Base-by-base conservation (phyloP, 164 flowering plant species). In the Vitis rotundifolia region DNA sequence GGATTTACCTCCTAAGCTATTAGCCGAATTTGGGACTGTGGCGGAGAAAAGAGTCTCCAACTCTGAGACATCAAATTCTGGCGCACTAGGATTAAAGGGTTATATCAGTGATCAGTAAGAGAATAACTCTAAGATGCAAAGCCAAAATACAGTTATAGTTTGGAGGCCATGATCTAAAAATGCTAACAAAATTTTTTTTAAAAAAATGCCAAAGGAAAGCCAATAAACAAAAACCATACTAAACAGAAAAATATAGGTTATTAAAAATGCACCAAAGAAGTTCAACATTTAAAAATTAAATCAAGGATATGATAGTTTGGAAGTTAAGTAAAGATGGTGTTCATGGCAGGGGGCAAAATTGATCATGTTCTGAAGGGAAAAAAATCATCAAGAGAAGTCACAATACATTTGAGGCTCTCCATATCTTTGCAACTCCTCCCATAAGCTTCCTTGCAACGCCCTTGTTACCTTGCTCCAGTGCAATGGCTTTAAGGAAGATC, bases 401-500 rank as follows among this genome's bases (percentile, higher is more conserved):
- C 55, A 64, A 47, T 87, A 95, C 95, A 69, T 85, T 82, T 81
- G 91, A 70, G 89, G 82, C 54, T 91, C 96, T 49, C 89, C 93
- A 67, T 76, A 73, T 80, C 86, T 89, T 74, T 93, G 98, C 74
- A 90, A 59, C 75, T 95, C 98, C 61, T 90, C 98, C 99, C 99
- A 95, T 59, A 93, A 85, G 82, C 98, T 95, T 77, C 99, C 99
- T 82, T 89, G 92, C 63, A 95, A 63, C 49, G 91, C 97, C 78
- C 97, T 85, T 65, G 99, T 88, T 28, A 95, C 93, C 80, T 95
- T 95, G 80, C 89, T 85, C 99, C 99, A 95, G 68, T 95, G 98
- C 60, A 95, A 76, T 13, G 99, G 99, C 81, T 91, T 95, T 28
- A 95, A 73, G 48, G 92, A 82, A 64, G 97, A 81, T 73, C 86